Conservation (phyloP, 345 rosid genomes). For the Xanthoceras sorbifolium region DNA sequence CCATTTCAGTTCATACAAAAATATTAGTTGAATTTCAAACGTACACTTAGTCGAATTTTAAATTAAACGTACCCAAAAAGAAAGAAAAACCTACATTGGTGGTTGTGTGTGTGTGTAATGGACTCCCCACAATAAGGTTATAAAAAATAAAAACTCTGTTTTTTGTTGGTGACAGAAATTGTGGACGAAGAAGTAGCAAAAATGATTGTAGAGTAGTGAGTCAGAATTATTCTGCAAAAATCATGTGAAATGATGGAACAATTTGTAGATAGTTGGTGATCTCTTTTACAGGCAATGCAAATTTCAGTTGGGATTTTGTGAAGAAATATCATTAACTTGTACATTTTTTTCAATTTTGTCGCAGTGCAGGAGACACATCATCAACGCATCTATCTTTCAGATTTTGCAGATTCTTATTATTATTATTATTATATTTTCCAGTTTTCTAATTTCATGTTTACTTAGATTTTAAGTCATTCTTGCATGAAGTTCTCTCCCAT, state of each 20-base stretch:
- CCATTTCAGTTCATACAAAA: too few species aligned
- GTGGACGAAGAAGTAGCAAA: background rate
- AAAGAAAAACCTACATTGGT: background rate
- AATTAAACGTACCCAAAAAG: too few species aligned
- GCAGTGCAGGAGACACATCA: constrained; percentile 17
- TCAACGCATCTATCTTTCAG: constrained; percentile 10
- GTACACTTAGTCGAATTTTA: too few species aligned
- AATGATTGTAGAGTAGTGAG: background rate
- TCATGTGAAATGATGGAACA: background rate
- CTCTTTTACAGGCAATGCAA: background rate
- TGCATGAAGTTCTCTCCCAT: constrained; percentile 6
- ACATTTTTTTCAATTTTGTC: background rate
- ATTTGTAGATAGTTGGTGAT: background rate
- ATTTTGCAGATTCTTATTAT: constrained; percentile 11
- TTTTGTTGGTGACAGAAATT: constrained; percentile 1
- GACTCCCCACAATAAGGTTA: background rate
- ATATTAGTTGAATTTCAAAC: too few species aligned
- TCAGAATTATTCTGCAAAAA: background rate
- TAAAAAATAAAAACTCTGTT: background rate
- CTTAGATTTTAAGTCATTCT: background rate
- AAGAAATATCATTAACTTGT: background rate
- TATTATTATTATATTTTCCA: background rate
- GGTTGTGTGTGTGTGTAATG: too few species aligned
- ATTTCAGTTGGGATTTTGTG: background rate
- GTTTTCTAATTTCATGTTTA: constrained; percentile 20